Conservation (phyloP, 495 filamentous ascomycete species). For the Podospora pseudopauciseta region DNA sequence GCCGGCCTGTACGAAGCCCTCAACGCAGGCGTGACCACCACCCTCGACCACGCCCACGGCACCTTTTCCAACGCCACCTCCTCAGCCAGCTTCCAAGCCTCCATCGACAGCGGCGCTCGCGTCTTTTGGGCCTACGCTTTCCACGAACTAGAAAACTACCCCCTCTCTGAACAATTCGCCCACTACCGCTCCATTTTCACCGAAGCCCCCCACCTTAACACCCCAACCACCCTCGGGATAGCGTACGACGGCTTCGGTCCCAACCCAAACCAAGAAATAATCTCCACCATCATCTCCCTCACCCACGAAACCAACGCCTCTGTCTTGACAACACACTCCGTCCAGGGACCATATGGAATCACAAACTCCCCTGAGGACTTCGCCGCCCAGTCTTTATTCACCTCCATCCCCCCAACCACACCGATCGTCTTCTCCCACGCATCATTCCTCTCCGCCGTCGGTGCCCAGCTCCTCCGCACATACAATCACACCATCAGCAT, state of each 20-base stretch:
- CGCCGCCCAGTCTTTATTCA: conserved; percentile 14
- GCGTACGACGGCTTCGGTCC: conserved; percentile 40
- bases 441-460: conserved; percentile 29
- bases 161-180: conserved; percentile 29
- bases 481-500: conserved; percentile 44
- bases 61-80: conserved; percentile 28
- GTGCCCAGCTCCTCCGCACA: conserved; percentile 30
- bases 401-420: conserved; percentile 33
- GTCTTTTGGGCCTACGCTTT: conserved; percentile 41
- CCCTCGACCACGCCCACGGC: conserved; percentile 35
- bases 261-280: conserved; percentile 21
- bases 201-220: conserved; percentile 12
- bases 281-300: conserved; percentile 27
- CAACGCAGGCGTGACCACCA: conserved; percentile 36
- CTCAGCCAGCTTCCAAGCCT: conserved; percentile 36
- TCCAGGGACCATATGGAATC: conserved; percentile 34
- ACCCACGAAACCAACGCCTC: conserved; percentile 27
- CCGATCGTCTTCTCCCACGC: conserved; percentile 45
- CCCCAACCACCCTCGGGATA: conserved; percentile 31
- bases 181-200: conserved; percentile 30
- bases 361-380: conserved; percentile 35
- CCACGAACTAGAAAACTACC: conserved; percentile 21
- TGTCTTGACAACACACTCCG: conserved; percentile 36
- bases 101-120: conserved; percentile 40
- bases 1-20: conserved; percentile 41